Conservation (phyloP, 331 rosid species). For the Quercus tomentella region DNA sequence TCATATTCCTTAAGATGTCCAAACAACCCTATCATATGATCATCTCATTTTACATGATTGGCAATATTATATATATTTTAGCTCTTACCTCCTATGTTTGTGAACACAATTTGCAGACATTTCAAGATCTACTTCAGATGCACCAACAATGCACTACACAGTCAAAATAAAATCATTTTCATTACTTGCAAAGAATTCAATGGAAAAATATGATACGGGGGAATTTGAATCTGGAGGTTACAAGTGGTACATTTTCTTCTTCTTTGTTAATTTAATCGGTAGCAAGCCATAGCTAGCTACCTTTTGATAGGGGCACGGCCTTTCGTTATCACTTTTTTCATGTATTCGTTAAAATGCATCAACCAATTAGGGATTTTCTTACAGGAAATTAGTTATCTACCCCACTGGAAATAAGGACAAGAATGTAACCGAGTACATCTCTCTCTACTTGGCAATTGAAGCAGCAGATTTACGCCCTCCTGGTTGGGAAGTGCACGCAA, state of each 20-base stretch:
- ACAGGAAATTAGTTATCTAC: constrained; percentile 62
- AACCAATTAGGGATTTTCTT: not conserved
- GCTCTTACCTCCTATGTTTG: not conserved
- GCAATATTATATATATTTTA: too few species aligned
- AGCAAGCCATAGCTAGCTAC: too few species aligned
- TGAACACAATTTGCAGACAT: constrained; percentile 25
- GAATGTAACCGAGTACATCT: constrained; percentile 49
- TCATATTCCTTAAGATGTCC: too few species aligned
- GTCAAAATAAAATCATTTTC: constrained; percentile 51
- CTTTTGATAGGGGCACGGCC: too few species aligned
- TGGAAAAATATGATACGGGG: constrained; percentile 51
- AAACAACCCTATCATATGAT: too few species aligned
- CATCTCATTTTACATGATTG: too few species aligned
- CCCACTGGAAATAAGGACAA: constrained; percentile 58
- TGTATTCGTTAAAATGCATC: not conserved
- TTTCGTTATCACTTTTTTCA: not conserved
- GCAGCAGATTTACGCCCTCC: constrained; percentile 25
- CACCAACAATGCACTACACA: constrained; percentile 48
- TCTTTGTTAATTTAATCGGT: too few species aligned
- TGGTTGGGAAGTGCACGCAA: constrained; percentile 49
- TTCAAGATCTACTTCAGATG: constrained; percentile 37
- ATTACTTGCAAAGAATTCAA: constrained; percentile 30
- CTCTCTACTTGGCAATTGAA: constrained; percentile 52
- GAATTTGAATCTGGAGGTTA: constrained; percentile 14
- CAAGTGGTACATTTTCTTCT: not conserved